Percentiles rank a stretch among this genome's conserved stretches.
Evolutionary conservation across 2,329 filamentous ascomycete genomes (phyloP).

Genomic region (Fusarium pseudonygamai): DNA sequence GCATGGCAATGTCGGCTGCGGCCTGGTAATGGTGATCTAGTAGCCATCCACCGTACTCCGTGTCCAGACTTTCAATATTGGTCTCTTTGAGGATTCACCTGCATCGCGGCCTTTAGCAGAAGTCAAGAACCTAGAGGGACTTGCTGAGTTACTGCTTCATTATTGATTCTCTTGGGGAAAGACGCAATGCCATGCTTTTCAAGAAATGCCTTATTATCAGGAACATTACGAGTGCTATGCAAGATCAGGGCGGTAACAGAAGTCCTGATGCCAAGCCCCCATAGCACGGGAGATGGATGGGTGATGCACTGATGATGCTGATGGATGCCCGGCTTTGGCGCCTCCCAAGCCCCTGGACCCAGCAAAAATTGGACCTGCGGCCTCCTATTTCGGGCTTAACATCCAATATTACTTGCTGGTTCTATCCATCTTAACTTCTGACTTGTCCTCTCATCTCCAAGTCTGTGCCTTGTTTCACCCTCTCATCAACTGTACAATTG

Average conservation of each 20-base stretch:
- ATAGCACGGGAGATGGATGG: background rate
- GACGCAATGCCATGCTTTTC: background rate
- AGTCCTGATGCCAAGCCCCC: slow-evolving; percentile 16
- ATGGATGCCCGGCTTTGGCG: slow-evolving; percentile 30
- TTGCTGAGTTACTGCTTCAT: background rate
- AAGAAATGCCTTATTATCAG: slow-evolving; percentile 18
- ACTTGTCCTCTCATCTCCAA: slow-evolving; percentile 42
- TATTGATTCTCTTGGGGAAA: background rate
- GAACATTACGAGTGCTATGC: background rate
- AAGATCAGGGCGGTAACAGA: background rate
- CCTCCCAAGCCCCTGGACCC: slow-evolving; percentile 36
- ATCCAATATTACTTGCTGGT: slow-evolving; percentile 26
- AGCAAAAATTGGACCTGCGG: slow-evolving; percentile 35
- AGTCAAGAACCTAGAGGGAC: background rate
- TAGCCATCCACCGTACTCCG: slow-evolving; percentile 8
- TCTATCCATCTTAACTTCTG: slow-evolving; percentile 24
- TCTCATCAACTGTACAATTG: slow-evolving; percentile 27
- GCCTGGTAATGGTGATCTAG: slow-evolving; percentile 7
- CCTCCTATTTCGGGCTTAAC: slow-evolving; percentile 29
- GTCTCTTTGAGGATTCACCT: background rate
- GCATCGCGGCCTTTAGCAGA: background rate
- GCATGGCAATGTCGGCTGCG: slow-evolving; percentile 24
- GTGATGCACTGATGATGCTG: slow-evolving; percentile 3
- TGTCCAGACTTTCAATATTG: background rate
- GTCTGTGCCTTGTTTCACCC: slow-evolving; percentile 33